A percentile compares a stretch with the other conserved stretches of the same genome.
These are phyloP conservation scores for Trichoderma harzianum DNA, from an alignment of 2,329 filamentous ascomycete species.

Conservation along the genomic window DNA sequence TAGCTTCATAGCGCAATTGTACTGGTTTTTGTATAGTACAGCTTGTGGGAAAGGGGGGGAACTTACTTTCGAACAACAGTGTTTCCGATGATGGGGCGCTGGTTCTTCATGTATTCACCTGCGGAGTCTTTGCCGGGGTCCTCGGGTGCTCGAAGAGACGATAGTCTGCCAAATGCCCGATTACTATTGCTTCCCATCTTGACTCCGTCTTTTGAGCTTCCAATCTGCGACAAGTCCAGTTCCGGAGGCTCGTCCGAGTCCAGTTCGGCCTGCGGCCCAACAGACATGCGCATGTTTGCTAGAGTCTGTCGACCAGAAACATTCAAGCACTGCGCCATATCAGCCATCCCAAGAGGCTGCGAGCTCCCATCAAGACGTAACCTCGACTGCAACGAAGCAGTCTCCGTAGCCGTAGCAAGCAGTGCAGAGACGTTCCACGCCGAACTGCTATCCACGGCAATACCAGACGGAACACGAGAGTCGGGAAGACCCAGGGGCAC, in stretches of 20 bases:
- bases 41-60: neutral
- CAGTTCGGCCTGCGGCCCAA: conserved; percentile 37
- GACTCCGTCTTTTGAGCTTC: conserved; percentile 11
- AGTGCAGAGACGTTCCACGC: conserved; percentile 79
- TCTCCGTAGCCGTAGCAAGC: conserved; percentile 73
- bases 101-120: neutral
- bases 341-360: conserved; percentile 50
- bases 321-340: conserved; percentile 66
- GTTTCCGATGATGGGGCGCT: conserved; percentile 27
- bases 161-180: conserved; percentile 31
- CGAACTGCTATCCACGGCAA: conserved; percentile 60
- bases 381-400: conserved; percentile 71
- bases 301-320: conserved; percentile 76
- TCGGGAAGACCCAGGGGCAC: conserved; percentile 70
- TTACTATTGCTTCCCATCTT: neutral
- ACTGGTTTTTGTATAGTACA: too few relatives aligned
- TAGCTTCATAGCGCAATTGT: neutral
- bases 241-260: conserved; percentile 31
- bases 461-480: conserved; percentile 49
- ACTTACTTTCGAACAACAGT: conserved; percentile 30
- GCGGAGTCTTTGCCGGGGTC: conserved; percentile 8
- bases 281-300: conserved; percentile 67
- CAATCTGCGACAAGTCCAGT: conserved; percentile 32
- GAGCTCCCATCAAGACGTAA: conserved; percentile 48
- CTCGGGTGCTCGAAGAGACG: conserved; percentile 24